Evolutionary conservation across 139 green algal genomes (phyloP).

Genomic region (Nannochloris sp.): DNA sequence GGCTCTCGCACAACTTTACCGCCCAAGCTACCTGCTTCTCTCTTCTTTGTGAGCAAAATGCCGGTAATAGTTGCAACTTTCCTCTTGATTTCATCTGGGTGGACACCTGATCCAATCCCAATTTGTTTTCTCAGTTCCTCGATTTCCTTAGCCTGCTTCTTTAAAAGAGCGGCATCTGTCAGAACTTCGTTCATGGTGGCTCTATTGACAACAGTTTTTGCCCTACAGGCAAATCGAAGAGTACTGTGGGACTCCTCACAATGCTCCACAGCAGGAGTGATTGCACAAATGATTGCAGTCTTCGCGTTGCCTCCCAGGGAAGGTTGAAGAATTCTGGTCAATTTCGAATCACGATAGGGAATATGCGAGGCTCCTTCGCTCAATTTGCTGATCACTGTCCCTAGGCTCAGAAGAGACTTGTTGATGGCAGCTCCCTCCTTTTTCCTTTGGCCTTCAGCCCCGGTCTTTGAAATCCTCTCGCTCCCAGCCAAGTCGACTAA

Average conservation of each 20-base stretch:
- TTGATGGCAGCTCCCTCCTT: slow-evolving; percentile 68
- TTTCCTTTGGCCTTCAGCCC: slow-evolving; percentile 43
- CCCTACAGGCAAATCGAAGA: slow-evolving; percentile 64
- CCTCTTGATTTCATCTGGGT: slow-evolving; percentile 34
- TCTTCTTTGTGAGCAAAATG: too few species aligned
- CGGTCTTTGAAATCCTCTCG: slow-evolving; percentile 84
- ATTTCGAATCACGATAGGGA: slow-evolving; percentile 73
- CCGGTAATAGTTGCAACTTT: too few species aligned
- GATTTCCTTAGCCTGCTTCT: slow-evolving; percentile 74
- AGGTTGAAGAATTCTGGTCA: slow-evolving; percentile 62
- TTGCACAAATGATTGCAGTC: slow-evolving; percentile 43
- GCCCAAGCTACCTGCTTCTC: too few species aligned
- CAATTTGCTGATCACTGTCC: slow-evolving; percentile 65
- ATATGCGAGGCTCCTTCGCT: slow-evolving; percentile 45
- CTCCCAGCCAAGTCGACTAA: slow-evolving; percentile 93
- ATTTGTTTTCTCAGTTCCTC: slow-evolving; percentile 53
- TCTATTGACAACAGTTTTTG: slow-evolving; percentile 88
- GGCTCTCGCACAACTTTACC: too few species aligned
- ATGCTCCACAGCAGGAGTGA: slow-evolving; percentile 52
- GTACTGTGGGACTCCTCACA: slow-evolving; percentile 62
- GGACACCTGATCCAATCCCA: slow-evolving; percentile 40
- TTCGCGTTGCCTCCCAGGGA: slow-evolving; percentile 49
- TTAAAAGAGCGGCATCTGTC: slow-evolving; percentile 23
- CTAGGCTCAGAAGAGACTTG: slow-evolving; percentile 54
- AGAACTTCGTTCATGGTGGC: slow-evolving; percentile 68